Conservation (phyloP, 2,329 filamentous ascomycete genomes). For the Aureobasidium sp. region DNA sequence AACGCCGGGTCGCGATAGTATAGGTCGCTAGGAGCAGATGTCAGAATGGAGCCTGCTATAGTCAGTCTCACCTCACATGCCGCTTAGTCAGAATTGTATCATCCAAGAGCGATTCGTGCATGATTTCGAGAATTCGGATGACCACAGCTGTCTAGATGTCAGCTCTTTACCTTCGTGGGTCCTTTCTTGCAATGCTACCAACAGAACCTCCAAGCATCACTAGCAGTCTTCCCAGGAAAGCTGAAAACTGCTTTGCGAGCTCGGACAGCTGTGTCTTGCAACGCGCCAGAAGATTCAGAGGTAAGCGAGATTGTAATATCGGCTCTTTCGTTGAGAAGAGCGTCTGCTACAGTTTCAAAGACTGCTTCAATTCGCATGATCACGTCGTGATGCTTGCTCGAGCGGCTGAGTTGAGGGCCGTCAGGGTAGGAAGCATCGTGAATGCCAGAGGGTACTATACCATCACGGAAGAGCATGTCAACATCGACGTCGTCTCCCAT, state of each 20-base stretch:
- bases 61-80: slow-evolving; percentile 28
- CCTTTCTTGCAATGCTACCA: slow-evolving; percentile 14
- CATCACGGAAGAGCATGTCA: slow-evolving; percentile 4
- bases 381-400: slow-evolving; percentile 23
- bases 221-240: slow-evolving; percentile 49
- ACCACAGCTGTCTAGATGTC: slow-evolving; percentile 40
- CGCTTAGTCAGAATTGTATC: slow-evolving; percentile 50
- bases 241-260: slow-evolving; percentile 11
- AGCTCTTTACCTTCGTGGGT: neutral
- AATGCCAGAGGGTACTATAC: neutral
- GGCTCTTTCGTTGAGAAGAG: slow-evolving; percentile 38
- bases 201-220: slow-evolving; percentile 56
- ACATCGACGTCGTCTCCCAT: neutral
- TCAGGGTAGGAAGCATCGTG: neutral
- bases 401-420: neutral
- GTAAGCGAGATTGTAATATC: slow-evolving; percentile 44
- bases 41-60: neutral
- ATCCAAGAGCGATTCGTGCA: slow-evolving; percentile 46
- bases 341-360: slow-evolving; percentile 46
- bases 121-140: slow-evolving; percentile 49
- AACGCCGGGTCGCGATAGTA: slow-evolving; percentile 71
- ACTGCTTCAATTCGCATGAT: slow-evolving; percentile 51
- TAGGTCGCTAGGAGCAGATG: slow-evolving; percentile 55
- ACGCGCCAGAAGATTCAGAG: neutral
- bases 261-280: neutral